Evolutionary conservation across 2,329 filamentous ascomycete genomes (phyloP), one percentile per base, ranked within the genome.

Genomic region (Fusarium setosum): DNA sequence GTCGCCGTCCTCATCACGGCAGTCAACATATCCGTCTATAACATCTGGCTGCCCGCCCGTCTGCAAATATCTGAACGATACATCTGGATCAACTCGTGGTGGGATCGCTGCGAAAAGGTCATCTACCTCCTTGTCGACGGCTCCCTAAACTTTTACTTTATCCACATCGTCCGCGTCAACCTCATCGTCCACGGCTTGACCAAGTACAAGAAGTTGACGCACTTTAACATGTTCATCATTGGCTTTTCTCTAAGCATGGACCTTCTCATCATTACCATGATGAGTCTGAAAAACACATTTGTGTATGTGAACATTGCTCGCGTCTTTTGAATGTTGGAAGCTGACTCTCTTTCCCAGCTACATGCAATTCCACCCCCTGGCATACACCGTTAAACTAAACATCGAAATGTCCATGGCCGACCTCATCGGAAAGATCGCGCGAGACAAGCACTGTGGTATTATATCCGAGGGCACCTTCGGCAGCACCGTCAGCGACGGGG

Each of bases 381-480:
- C 82, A 12, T 86, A 85, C 65, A 78, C 82, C n/a, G 82, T 85
- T 44, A 86, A 86, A 56, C 76, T 86, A 34, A 82, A 85, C 64
- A 85, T 86, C 62, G 83, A 86, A 67, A 81, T 86, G 79, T 80
- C 80, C 12, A 85, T 86, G 82, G 82, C 83, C 48, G 80, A 81
- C 32, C 79, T 86, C 21, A 85, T 86, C 62, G 79, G 73, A 34
- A 79, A 78, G 50, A 74, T 82, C 18, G 74, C 74, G 2, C 59
- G 70, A 10, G 51, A 70, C 29, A 66, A 61, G 12, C 50, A 59
- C 8, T 64, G 61, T 18, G 59, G 67, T 10, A 17, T 59, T 8
- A 64, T 70, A 44, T 53, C 56, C 4, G 65, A 70, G 1, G 67
- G 65, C 3, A 70, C 67, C 9, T 70, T 70, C n/a, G 47, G 53